Conservation (phyloP, 495 filamentous ascomycete species). For the Podospora pseudoanserina region DNA sequence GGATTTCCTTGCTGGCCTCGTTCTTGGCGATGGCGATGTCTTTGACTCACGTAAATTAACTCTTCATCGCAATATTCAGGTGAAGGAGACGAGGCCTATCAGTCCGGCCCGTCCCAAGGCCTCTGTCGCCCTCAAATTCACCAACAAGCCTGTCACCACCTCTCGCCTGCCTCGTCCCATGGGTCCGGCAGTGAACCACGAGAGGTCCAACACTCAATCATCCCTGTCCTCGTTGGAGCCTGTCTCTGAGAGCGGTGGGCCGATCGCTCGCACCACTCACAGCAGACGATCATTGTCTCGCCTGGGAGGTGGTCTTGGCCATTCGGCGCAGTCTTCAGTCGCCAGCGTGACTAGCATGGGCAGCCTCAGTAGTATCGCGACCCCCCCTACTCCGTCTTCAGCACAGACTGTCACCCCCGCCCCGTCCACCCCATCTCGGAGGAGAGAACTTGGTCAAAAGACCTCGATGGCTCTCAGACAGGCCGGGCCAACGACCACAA, state of each 20-base stretch:
- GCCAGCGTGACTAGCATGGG: conserved; percentile 36
- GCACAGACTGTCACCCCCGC: conserved; percentile 52
- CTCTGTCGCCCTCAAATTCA: conserved; percentile 85
- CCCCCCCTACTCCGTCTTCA: conserved; percentile 56
- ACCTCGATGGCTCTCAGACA: conserved; percentile 49
- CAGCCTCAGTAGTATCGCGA: conserved; percentile 37
- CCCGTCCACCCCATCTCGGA: conserved; percentile 52
- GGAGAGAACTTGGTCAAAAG: conserved; percentile 57
- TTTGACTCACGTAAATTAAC: conserved; percentile 76
- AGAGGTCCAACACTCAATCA: conserved; percentile 63
- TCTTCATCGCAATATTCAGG: conserved; percentile 89
- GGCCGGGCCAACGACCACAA: conserved; percentile 62
- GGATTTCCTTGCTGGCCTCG: conserved; percentile 83
- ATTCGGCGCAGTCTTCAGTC: conserved; percentile 63
- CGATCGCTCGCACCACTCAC: conserved; percentile 51
- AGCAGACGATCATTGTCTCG: conserved; percentile 59
- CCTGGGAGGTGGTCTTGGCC: conserved; percentile 40
- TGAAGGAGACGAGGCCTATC: conserved; percentile 63
- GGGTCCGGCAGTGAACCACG: conserved; percentile 56
- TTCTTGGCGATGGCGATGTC: conserved; percentile 76
- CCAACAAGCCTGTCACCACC: conserved; percentile 56
- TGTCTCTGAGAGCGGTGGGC: conserved; percentile 84
- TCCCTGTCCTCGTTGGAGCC: conserved; percentile 63
- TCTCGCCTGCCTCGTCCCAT: conserved; percentile 59
- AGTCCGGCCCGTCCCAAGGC: conserved; percentile 67